phyloP scores from a whole-genome alignment of 495 filamentous ascomycete genomes.

The Trichoderma reesei region DNA sequence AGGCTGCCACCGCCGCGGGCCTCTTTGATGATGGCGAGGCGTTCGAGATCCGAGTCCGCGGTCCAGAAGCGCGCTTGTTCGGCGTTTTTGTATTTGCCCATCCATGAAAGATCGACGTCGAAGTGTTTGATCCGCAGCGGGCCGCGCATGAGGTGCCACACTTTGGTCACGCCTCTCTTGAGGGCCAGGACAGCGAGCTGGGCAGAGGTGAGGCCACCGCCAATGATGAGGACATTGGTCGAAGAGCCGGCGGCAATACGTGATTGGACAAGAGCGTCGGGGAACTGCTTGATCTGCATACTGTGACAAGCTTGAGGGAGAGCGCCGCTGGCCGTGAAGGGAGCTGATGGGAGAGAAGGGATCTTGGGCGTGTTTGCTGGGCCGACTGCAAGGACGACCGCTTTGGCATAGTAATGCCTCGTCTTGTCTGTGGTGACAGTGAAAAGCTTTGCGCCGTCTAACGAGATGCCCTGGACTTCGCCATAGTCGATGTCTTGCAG shows the following conservation, averaged over 20 bases:
- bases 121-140: constrained; percentile 53
- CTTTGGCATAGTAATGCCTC: constrained; percentile 30
- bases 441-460: constrained; percentile 38
- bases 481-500: constrained; percentile 44
- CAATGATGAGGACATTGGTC: constrained; percentile 48
- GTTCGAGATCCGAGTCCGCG: constrained; percentile 48
- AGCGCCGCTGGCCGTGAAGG: constrained; percentile 19
- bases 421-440: constrained; percentile 39
- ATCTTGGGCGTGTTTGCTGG: constrained; percentile 44
- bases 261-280: constrained; percentile 27
- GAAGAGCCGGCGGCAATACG: constrained; percentile 38
- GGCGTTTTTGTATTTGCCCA: constrained; percentile 57
- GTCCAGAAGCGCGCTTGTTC: constrained; percentile 55
- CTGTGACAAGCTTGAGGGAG: constrained; percentile 43
- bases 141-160: constrained; percentile 50
- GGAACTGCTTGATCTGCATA: constrained; percentile 43
- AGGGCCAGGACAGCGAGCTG: constrained; percentile 50
- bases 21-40: constrained; percentile 42
- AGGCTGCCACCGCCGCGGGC: constrained; percentile 55
- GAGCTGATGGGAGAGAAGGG: constrained; percentile 24
- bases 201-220: constrained; percentile 52
- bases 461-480: constrained; percentile 18
- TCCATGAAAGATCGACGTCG: constrained; percentile 53
- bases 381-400: constrained; percentile 49
- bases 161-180: constrained; percentile 40